Base-by-base conservation (phyloP, 108 stramenopile species). In the Cyclostephanos tholiformis region DNA sequence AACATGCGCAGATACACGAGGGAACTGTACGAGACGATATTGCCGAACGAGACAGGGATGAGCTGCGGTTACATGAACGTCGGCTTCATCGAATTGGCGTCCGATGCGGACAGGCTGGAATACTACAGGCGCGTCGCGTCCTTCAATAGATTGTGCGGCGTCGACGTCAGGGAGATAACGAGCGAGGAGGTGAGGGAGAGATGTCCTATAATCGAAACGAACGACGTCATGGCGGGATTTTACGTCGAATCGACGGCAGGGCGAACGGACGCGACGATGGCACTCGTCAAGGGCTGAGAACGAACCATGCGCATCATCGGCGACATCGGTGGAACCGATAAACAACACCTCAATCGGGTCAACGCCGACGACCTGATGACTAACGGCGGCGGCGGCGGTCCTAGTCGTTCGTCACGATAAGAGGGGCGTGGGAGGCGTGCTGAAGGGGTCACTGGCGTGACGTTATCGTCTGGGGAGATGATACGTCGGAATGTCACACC, bases 71-170 rank as follows among this genome's bases (percentile, higher is more conserved):
- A 86, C 57, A 79, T 76, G 67, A 67, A 74, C 12, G 64, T 84
- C 72, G 89, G 92, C 5, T 94, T 91, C 68, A 86, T 94, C 41
- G 92, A 91, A 69, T 58, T 94, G 60, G 92, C 92, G 12, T 71
- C 77, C 38, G 84, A 86, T 29, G 27, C 19, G 0, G 79, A 87
- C 81, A 79, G 88, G 8, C 63, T 91, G 25, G 74, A 94, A 14
- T 86, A 89, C 43, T 87, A 84, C 70, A 82, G 88, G 48, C 44
- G 89, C 13, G 78, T 91, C 4, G 87, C 92, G 6, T 82, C 90
- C 25, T 89, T 91, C 66, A 91, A 94, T 79, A 82, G 90, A 12
- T 72, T 62, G 61, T 84, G 81, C 51, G 92, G 92, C 5, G 78
- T 94, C 57, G 71, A 91, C 53, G 92, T 91, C 25, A 43, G 44